phyloP scores from a whole-genome alignment of 495 filamentous ascomycete genomes.

The Penicillium cinerascens region DNA sequence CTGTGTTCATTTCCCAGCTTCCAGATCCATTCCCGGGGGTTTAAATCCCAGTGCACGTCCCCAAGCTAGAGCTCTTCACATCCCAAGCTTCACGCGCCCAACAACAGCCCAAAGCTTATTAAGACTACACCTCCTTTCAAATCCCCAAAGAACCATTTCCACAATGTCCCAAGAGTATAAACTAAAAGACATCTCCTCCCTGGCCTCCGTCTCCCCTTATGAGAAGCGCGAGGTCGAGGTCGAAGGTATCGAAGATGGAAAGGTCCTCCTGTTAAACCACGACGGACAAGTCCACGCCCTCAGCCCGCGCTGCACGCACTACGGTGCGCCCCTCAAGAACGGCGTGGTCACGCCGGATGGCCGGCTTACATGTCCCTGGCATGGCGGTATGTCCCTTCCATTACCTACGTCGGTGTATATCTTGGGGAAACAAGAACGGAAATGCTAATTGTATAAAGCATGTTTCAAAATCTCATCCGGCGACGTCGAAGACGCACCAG shows the following conservation, averaged over 20 bases:
- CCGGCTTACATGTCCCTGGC: slow-evolving; percentile 89
- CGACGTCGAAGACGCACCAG: slow-evolving; percentile 92
- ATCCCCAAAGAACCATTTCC: not conserved
- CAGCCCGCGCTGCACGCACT: slow-evolving; percentile 90
- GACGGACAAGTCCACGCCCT: slow-evolving; percentile 72
- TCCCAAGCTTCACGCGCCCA: not conserved
- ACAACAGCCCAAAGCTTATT: not conserved
- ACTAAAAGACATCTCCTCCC: slow-evolving; percentile 70
- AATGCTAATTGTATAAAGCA: slow-evolving; percentile 44
- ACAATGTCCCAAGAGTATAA: slow-evolving; percentile 73
- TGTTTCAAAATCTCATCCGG: slow-evolving; percentile 90
- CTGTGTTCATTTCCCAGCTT: slow-evolving; percentile 16
- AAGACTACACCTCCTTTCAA: not conserved
- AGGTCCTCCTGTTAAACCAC: slow-evolving; percentile 78
- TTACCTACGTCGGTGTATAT: not conserved
- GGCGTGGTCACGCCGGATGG: slow-evolving; percentile 82
- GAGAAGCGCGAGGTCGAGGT: slow-evolving; percentile 89
- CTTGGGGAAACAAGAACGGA: not conserved
- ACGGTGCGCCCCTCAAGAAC: slow-evolving; percentile 80
- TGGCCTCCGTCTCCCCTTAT: slow-evolving; percentile 63
- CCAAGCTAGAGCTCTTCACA: not conserved
- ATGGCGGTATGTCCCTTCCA: slow-evolving; percentile 62
- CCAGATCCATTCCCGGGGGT: not conserved
- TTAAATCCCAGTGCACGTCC: not conserved
- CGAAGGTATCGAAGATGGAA: slow-evolving; percentile 79